Percentiles rank a stretch among this genome's conserved stretches.
Conservation (phyloP, 2,329 filamentous ascomycete species). For the Sclerotinia borealis region DNA sequence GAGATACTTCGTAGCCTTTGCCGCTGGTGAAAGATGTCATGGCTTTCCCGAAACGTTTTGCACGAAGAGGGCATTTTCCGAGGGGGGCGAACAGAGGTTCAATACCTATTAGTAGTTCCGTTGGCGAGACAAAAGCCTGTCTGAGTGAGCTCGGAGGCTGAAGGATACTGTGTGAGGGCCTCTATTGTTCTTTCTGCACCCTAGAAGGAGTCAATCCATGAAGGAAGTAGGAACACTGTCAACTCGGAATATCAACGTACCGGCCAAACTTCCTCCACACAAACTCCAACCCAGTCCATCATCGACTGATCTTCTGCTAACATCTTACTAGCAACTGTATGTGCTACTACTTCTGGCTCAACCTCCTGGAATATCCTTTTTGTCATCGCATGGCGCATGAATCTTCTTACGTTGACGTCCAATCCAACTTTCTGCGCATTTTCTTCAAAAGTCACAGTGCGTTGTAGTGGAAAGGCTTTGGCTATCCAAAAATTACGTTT, state of each 20-base stretch:
- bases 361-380: slow-evolving; percentile 50
- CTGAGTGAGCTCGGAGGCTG: slow-evolving; percentile 42
- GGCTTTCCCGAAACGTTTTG: slow-evolving; percentile 47
- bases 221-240: not conserved
- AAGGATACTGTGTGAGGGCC: slow-evolving; percentile 40
- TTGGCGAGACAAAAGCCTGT: slow-evolving; percentile 49
- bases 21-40: slow-evolving; percentile 50
- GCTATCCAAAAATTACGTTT: slow-evolving; percentile 36
- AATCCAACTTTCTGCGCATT: slow-evolving; percentile 42
- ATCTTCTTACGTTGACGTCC: slow-evolving; percentile 45
- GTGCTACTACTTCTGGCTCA: slow-evolving; percentile 44
- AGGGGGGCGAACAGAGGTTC: slow-evolving; percentile 51
- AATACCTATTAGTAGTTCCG: slow-evolving; percentile 41
- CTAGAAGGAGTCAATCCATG: slow-evolving; percentile 29
- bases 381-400: slow-evolving; percentile 52
- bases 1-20: slow-evolving; percentile 49
- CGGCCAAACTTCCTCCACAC: slow-evolving; percentile 44
- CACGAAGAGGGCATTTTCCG: slow-evolving; percentile 42
- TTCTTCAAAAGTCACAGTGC: slow-evolving; percentile 41
- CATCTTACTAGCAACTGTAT: slow-evolving; percentile 48
- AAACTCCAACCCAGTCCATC: slow-evolving; percentile 50
- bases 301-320: slow-evolving; percentile 44
- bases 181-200: slow-evolving; percentile 42
- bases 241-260: slow-evolving; percentile 13
- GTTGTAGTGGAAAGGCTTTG: slow-evolving; percentile 44